A percentile compares a stretch with the other conserved stretches of the same genome.
These are phyloP conservation scores for Trichoderma afroharzianum DNA, from an alignment of 2,329 filamentous ascomycete genomes.

Conservation along the genomic window DNA sequence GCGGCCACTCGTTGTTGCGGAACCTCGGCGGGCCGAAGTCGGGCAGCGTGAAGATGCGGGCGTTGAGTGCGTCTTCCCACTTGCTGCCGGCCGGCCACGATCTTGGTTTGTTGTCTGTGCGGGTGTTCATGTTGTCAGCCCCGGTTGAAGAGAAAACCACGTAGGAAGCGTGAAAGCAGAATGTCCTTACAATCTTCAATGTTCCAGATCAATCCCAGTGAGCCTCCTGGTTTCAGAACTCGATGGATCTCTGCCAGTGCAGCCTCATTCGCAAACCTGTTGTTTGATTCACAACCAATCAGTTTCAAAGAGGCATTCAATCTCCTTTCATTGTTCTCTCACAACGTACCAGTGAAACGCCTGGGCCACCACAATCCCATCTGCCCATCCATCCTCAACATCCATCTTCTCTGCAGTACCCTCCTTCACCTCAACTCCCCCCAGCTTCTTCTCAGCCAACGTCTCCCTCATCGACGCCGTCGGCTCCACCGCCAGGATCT, in stretches of 20 bases:
- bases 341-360: slow-evolving; percentile 52
- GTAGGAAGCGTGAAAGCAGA: background rate
- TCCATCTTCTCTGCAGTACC: slow-evolving; percentile 58
- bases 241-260: slow-evolving; percentile 64
- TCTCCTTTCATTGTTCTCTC: background rate
- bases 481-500: slow-evolving; percentile 62
- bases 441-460: slow-evolving; percentile 55
- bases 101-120: slow-evolving; percentile 59
- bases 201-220: slow-evolving; percentile 70
- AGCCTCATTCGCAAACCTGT: slow-evolving; percentile 63
- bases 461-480: slow-evolving; percentile 61
- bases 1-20: slow-evolving; percentile 59
- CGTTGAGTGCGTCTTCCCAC: slow-evolving; percentile 62
- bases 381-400: slow-evolving; percentile 55
- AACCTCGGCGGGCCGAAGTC: slow-evolving; percentile 60
- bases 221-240: slow-evolving; percentile 56
- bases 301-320: background rate
- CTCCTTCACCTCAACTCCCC: slow-evolving; percentile 50
- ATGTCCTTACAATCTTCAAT: slow-evolving; percentile 60
- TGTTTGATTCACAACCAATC: background rate
- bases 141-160: slow-evolving; percentile 4
- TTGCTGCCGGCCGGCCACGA: slow-evolving; percentile 51
- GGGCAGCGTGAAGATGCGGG: slow-evolving; percentile 51
- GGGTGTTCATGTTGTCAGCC: background rate
- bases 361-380: slow-evolving; percentile 66